Evolutionary conservation across 768 basidiomycete genomes (phyloP), one percentile per base, ranked within the genome.

Genomic region (Rhodotorula sphaerocarpa): DNA sequence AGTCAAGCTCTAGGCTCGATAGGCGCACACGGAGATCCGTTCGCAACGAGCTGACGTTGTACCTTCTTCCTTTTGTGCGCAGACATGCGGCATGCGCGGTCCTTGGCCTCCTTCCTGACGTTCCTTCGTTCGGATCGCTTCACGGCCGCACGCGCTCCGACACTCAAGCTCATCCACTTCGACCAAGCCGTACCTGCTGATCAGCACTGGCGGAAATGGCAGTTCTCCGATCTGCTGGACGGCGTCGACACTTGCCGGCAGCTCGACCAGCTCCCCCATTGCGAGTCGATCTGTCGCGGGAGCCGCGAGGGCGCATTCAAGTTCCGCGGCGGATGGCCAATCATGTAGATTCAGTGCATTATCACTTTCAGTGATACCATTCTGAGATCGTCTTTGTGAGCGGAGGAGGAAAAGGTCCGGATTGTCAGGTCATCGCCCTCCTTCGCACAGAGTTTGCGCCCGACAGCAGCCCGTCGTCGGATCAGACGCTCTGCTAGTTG

Each of bases 231-330:
- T 2, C 15, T 44, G 18, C 16, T 57, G 5, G 45, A 57, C 20
- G 27, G 47, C 45, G 36, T 57, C 18, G n/a, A 25, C 9, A 47
- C 55, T 15, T 57, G 55, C 55, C n/a, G 23, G 6, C 18, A 39
- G 44, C 55, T 57, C 34, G 45, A 57, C 1, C 23, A 47, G 45
- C 25, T 36, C 7, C 44, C 45, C 2, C 27, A 9, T 9, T 57
- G 55, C 36, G 55, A 57, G 10, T 34, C 55, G 25, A 57, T 57
- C 20, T 57, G 55, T 25, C n/a, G 55, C 2, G 55, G 55, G 15
- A 12, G 7, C 7, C 36, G 28, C 34, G 5, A 21, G 34, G 55
- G 55, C 20, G 33, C 9, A 10, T 39, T 39, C 16, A 39, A 9
- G 10, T 39, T 39, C 16, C 36, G 10, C 36, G 36, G 36, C 10